These are phyloP conservation scores for Chlorophyllum brunneum DNA, from an alignment of 768 basidiomycete species.

Conservation along the genomic window DNA sequence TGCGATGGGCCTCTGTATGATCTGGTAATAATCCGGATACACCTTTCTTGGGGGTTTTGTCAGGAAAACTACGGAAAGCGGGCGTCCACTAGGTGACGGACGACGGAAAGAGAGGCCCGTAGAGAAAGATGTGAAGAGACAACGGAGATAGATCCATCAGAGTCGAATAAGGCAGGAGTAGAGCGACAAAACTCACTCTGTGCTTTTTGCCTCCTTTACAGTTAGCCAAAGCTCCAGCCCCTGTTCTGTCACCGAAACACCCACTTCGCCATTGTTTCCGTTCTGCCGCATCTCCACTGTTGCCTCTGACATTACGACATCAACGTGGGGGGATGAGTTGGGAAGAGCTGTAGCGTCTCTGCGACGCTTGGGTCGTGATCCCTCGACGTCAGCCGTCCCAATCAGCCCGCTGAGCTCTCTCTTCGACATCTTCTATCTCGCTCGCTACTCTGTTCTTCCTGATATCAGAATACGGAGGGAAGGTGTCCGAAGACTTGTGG, in stretches of 20 bases:
- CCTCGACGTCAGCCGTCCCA: constrained; percentile 30
- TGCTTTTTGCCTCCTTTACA: constrained; percentile 79
- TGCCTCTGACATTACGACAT: constrained; percentile 33
- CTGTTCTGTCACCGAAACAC: constrained; percentile 53
- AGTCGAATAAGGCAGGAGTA: constrained; percentile 40
- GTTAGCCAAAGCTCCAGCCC: constrained; percentile 73
- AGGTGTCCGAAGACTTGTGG: neutral
- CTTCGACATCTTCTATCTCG: constrained; percentile 32
- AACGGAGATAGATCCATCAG: constrained; percentile 13
- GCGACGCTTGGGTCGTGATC: constrained; percentile 42
- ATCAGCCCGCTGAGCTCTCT: constrained; percentile 33
- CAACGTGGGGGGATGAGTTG: constrained; percentile 35
- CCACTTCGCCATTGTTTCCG: constrained; percentile 20
- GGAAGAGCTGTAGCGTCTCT: constrained; percentile 30
- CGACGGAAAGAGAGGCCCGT: constrained; percentile 9
- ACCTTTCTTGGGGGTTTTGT: constrained; percentile 65
- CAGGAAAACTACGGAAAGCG: constrained; percentile 62
- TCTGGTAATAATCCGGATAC: constrained; percentile 83
- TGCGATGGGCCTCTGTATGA: constrained; percentile 80
- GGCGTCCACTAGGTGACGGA: constrained; percentile 50
- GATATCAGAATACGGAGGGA: neutral
- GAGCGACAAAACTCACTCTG: constrained; percentile 72
- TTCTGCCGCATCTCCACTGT: constrained; percentile 19
- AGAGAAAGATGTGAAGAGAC: constrained; percentile 17
- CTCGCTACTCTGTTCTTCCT: neutral